phyloP scores from a whole-genome alignment of 2,329 filamentous ascomycete genomes.

The Endoconidiophora polonica region DNA sequence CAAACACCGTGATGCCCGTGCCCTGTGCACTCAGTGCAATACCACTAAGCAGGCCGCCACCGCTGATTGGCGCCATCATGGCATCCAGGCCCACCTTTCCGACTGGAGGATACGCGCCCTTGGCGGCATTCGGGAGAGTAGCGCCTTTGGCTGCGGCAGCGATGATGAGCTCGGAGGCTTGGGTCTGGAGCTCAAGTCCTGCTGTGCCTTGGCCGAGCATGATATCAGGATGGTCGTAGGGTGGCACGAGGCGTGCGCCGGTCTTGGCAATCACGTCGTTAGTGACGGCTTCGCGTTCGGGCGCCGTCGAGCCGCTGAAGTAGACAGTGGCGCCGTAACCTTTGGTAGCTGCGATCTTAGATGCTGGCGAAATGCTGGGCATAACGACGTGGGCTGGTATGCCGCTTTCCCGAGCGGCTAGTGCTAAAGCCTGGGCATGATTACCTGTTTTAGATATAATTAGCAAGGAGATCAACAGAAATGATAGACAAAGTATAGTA shows the following conservation, averaged over 20 bases:
- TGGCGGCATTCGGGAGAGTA: conserved; percentile 5
- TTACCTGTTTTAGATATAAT: conserved; percentile 43
- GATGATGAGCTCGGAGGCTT: conserved; percentile 41
- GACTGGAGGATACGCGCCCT: conserved; percentile 4
- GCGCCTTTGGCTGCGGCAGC: conserved; percentile 15
- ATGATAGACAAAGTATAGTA: neutral
- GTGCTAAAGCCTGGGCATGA: conserved; percentile 80
- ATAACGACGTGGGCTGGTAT: conserved; percentile 83
- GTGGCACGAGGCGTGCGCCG: conserved; percentile 65
- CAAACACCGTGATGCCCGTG: conserved; percentile 63
- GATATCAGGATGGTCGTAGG: conserved; percentile 85
- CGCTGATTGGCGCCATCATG: conserved; percentile 70
- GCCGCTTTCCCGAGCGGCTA: conserved; percentile 57
- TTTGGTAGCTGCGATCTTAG: conserved; percentile 70
- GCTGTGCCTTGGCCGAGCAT: conserved; percentile 87
- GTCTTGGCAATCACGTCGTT: conserved; percentile 51
- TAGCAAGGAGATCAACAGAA: conserved; percentile 2
- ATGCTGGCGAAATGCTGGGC: conserved; percentile 69
- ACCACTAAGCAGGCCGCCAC: conserved; percentile 75
- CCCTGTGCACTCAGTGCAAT: conserved; percentile 60
- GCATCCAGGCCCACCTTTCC: conserved; percentile 34
- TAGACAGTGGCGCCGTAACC: conserved; percentile 62
- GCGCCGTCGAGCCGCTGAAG: conserved; percentile 65
- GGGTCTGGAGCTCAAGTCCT: conserved; percentile 63
- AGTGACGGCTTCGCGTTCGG: conserved; percentile 67